Evolutionary conservation across 2,329 filamentous ascomycete species (phyloP), one percentile per base, ranked within the genome.

Genomic region (Trichoderma oligosporum): DNA sequence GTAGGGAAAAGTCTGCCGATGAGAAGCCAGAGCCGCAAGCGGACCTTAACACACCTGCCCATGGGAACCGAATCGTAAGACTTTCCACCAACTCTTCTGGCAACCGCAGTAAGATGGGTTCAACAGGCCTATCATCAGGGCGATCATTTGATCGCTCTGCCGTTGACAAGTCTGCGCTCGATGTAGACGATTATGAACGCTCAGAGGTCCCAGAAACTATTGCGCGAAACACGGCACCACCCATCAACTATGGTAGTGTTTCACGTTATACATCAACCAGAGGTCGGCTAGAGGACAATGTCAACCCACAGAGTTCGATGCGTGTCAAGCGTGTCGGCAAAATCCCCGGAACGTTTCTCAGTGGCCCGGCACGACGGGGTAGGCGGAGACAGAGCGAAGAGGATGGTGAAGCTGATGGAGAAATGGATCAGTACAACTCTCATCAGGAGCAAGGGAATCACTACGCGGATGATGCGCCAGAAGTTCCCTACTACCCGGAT

Each of bases 281-380:
- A 48, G 76, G 72, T 14, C 76, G 79, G 33, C 77, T 79, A 48
- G 83, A 83, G 2, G 87, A 91, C 22, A 85, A 88, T 31, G 73
- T 75, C 31, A 85, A 82, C 12, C 74, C 84, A 1, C 88, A 89
- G 60, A 86, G 86, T 64, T 91, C 89, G 0, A 83, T 91, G 78
- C 82, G 90, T 4, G 78, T 92, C 58, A 93, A 92, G 73, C 80
- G 89, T 60, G 82, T 90, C 12, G 87, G 86, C 14, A 89, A 89
- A 70, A 78, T 87, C 7, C 83, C 87, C 2, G 90, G 89, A 1
- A 87, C 84, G 59, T 92, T 93, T 63, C 76, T 94, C 20, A 91
- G 88, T 63, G 89, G 88, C 1, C 90, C 90, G 25, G 88, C 90
- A 18, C 82, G 90, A 55, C 80, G 91, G 63, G 90, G 89, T 24